phyloP scores from a whole-genome alignment of 2,329 filamentous ascomycete species.

The Penicillium sp. region DNA sequence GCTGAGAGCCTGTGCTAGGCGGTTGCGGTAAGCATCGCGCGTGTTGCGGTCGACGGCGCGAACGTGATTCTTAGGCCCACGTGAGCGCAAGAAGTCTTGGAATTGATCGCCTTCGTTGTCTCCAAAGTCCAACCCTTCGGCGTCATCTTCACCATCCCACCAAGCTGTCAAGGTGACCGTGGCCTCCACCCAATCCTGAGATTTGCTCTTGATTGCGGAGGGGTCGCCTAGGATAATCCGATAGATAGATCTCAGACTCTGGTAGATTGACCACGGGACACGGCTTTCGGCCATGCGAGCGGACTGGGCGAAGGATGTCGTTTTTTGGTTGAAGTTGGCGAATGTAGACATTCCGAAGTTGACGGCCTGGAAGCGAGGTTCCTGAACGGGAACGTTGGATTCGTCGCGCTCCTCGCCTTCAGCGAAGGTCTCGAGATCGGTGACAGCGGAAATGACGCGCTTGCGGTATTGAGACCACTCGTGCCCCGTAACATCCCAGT shows the following conservation, averaged over 20 bases:
- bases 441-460: slow-evolving; percentile 67
- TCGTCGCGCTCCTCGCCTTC: slow-evolving; percentile 66
- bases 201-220: slow-evolving; percentile 71
- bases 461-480: slow-evolving; percentile 86
- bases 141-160: slow-evolving; percentile 81
- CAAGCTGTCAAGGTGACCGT: slow-evolving; percentile 80
- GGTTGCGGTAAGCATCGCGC: slow-evolving; percentile 71
- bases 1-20: slow-evolving; percentile 71
- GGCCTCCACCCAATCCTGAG: slow-evolving; percentile 92
- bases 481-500: slow-evolving; percentile 81
- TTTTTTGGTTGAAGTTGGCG: slow-evolving; percentile 46
- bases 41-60: slow-evolving; percentile 53
- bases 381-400: slow-evolving; percentile 39
- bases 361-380: slow-evolving; percentile 48
- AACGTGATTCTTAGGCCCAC: slow-evolving; percentile 38
- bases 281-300: slow-evolving; percentile 76
- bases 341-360: slow-evolving; percentile 47
- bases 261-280: slow-evolving; percentile 87
- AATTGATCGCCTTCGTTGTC: slow-evolving; percentile 23
- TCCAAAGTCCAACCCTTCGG: slow-evolving; percentile 35
- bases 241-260: slow-evolving; percentile 79
- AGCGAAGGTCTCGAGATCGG: slow-evolving; percentile 73
- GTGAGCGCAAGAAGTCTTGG: slow-evolving; percentile 25
- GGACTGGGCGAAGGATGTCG: slow-evolving; percentile 65
- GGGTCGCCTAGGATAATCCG: slow-evolving; percentile 75